phyloP scores from a whole-genome alignment of 176 grass and related monocot genomes.

The Oryza nivara region DNA sequence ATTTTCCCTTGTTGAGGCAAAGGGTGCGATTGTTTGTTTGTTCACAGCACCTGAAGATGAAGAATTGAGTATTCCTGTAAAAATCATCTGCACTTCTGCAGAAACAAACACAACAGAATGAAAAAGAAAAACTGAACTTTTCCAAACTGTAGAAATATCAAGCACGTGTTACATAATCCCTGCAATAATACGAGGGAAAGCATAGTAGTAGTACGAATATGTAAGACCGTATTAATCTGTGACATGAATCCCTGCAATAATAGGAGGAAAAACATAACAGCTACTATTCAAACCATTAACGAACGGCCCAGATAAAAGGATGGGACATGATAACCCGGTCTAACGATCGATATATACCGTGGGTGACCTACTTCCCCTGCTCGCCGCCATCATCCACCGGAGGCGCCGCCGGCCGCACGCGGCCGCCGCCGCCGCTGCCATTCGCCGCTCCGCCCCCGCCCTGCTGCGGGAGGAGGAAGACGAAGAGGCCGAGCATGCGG shows the following conservation, averaged over 20 bases:
- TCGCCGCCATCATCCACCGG: not conserved
- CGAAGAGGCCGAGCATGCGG: constrained; percentile 14
- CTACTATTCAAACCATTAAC: not conserved
- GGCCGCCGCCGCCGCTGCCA: not conserved
- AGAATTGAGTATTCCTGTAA: not conserved
- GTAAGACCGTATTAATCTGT: not conserved
- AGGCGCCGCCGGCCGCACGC: not conserved
- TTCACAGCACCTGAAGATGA: not conserved
- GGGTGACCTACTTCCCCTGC: constrained; percentile 2
- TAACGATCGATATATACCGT: not conserved
- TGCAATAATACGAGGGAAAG: too few relatives aligned
- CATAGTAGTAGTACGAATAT: not conserved
- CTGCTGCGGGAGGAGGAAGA: not conserved
- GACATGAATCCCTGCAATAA: not conserved
- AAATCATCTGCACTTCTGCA: constrained; percentile 7
- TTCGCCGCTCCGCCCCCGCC: not conserved
- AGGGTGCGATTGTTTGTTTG: not conserved
- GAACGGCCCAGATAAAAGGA: constrained; percentile 35
- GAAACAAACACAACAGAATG: not conserved
- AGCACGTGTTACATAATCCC: not conserved
- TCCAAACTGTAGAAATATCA: not conserved
- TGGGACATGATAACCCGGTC: not conserved
- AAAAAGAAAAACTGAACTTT: not conserved
- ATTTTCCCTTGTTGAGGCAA: not conserved
- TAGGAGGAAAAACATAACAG: too few relatives aligned